Base-by-base conservation (phyloP, 345 rosid species). In the Fremontodendron californicum region DNA sequence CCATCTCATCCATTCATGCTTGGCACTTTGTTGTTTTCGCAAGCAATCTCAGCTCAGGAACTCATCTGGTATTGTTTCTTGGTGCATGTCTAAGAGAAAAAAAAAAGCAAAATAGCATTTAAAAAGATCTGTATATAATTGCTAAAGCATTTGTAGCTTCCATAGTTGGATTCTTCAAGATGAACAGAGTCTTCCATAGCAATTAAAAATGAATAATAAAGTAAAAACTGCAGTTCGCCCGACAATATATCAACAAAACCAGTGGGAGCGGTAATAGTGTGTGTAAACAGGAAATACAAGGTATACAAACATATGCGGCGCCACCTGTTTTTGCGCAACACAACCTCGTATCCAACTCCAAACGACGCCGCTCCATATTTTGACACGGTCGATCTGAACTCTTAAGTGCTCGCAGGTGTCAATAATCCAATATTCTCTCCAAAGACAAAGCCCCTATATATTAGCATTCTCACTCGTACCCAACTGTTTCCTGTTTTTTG, bases 101-200 rank as follows among this genome's bases (percentile, higher is more conserved):
- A n/a, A n/a, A n/a, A n/a, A n/a, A n/a, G n/a, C n/a, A n/a, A n/a
- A n/a, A n/a, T n/a, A n/a, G n/a, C n/a, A n/a, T n/a, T n/a, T n/a
- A n/a, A n/a, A n/a, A n/a, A n/a, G n/a, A n/a, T n/a, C n/a, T n/a
- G n/a, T n/a, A n/a, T n/a, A n/a, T n/a, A n/a, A n/a, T n/a, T n/a
- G n/a, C n/a, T n/a, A n/a, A n/a, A n/a, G n/a, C n/a, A n/a, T n/a
- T n/a, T n/a, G n/a, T n/a, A n/a, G n/a, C n/a, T n/a, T n/a, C 31
- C 5, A 21, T 15, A 21, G 29, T 2, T 51, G n/a, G n/a, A 6
- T 23, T 55, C 71, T 37, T 39, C 27, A 66, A n/a, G 51, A 66
- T n/a, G 71, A 37, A 49, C 71, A n/a, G 19, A 65, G 16, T n/a
- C 71, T 66, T n/a, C 49, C n/a, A n/a, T n/a, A n/a, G n/a, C n/a